These are phyloP conservation scores for Thymus quinquecostatus DNA, from an alignment of 257 asterid genomes.

Conservation along the genomic window DNA sequence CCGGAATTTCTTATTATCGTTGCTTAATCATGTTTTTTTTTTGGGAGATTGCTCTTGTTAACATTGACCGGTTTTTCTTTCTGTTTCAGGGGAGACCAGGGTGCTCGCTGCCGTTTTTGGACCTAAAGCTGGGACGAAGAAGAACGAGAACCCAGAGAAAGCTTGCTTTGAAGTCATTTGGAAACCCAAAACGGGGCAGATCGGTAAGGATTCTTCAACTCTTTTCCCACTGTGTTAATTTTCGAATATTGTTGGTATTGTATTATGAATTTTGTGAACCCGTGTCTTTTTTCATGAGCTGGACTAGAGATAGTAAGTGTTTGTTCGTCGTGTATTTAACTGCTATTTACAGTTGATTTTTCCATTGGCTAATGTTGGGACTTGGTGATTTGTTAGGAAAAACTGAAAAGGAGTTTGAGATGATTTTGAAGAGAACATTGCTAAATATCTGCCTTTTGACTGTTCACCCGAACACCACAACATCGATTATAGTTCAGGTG, in stretches of 20 bases:
- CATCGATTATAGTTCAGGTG: slow-evolving; percentile 87
- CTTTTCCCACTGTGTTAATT: background rate
- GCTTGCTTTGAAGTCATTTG: slow-evolving; percentile 88
- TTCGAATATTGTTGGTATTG: background rate
- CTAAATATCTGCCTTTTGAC: slow-evolving; percentile 76
- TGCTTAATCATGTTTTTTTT: too few species aligned
- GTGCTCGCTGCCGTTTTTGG: slow-evolving; percentile 96
- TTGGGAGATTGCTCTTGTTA: background rate
- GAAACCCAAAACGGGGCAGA: slow-evolving; percentile 90
- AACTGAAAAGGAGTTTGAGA: slow-evolving; percentile 86
- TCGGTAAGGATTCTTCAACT: slow-evolving; percentile 48
- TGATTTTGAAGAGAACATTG: slow-evolving; percentile 86
- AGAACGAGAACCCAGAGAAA: slow-evolving; percentile 93
- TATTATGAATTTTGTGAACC: background rate
- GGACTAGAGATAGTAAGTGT: background rate
- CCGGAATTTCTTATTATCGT: too few species aligned
- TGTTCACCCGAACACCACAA: slow-evolving; percentile 91
- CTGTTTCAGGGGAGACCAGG: slow-evolving; percentile 83
- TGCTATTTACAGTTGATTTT: background rate
- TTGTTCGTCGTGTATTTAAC: background rate
- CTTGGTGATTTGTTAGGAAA: slow-evolving; percentile 55
- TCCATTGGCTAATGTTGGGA: slow-evolving; percentile 24
- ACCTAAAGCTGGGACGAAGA: slow-evolving; percentile 92
- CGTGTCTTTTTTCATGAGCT: background rate
- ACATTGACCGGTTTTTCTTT: slow-evolving; percentile 2